A percentile compares a stretch with the other conserved stretches of the same genome.
Evolutionary conservation across 176 grass and related monocot species (phyloP).

Genomic region (Aegilops speltoides): DNA sequence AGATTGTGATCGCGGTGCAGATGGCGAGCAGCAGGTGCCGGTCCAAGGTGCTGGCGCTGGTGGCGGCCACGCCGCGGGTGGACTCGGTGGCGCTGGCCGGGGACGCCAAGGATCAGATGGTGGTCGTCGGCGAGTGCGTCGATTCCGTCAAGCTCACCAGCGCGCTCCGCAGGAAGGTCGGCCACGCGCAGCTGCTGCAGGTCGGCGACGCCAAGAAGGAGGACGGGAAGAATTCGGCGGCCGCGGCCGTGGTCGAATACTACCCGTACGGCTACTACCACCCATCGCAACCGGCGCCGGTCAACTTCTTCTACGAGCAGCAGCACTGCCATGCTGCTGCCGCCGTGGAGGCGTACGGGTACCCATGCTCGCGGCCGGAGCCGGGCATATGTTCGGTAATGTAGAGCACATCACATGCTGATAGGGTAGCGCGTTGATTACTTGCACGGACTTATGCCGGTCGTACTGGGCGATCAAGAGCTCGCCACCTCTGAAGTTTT

Average conservation of each 20-base stretch:
- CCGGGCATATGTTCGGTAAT: background rate
- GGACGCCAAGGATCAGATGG: slow-evolving; percentile 33
- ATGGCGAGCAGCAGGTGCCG: slow-evolving; percentile 56
- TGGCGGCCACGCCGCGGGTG: background rate
- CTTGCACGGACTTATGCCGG: no score
- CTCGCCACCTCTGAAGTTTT: no score
- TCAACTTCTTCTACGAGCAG: background rate
- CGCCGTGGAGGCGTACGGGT: background rate
- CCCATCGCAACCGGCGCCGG: background rate
- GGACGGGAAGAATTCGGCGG: background rate
- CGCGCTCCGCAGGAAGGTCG: slow-evolving; percentile 45
- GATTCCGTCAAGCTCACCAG: slow-evolving; percentile 50
- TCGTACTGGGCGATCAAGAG: no score
- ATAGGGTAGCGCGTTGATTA: no score
- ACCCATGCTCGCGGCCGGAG: background rate
- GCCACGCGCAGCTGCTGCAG: slow-evolving; percentile 23
- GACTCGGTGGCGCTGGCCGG: slow-evolving; percentile 47
- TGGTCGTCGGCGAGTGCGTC: slow-evolving; percentile 42
- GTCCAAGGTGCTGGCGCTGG: slow-evolving; percentile 57
- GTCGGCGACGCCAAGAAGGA: slow-evolving; percentile 28
- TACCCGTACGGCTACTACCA: background rate
- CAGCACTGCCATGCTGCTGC: background rate
- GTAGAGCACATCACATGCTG: background rate
- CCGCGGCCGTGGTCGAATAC: background rate
- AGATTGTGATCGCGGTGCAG: slow-evolving; percentile 55